A percentile compares a stretch with the other conserved stretches of the same genome.
These are phyloP conservation scores for Datura wrightii DNA, from an alignment of 257 asterid species.

Conservation along the genomic window DNA sequence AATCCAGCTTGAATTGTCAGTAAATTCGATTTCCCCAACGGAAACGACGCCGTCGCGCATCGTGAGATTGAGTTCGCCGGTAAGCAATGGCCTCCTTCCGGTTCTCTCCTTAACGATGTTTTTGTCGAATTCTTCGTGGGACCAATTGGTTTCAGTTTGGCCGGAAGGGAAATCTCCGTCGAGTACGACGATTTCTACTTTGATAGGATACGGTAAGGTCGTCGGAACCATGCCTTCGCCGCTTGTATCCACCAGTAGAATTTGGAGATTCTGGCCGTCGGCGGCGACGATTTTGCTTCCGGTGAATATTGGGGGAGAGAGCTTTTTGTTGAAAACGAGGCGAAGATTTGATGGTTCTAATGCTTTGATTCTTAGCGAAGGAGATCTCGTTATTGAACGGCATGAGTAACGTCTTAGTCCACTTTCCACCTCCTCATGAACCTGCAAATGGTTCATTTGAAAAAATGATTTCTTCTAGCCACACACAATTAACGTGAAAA, in stretches of 20 bases:
- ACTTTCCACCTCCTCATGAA: slow-evolving; percentile 70
- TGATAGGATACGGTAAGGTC: slow-evolving; percentile 44
- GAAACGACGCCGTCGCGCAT: slow-evolving; percentile 57
- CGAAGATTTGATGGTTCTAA: slow-evolving; percentile 38
- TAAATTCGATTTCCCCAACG: slow-evolving; percentile 68
- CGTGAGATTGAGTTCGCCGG: slow-evolving; percentile 52
- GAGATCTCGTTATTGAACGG: slow-evolving; percentile 41
- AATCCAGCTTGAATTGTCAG: slow-evolving; percentile 83
- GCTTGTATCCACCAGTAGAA: slow-evolving; percentile 48
- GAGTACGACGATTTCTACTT: slow-evolving; percentile 61
- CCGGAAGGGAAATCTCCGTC: slow-evolving; percentile 63
- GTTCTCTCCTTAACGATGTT: slow-evolving; percentile 59
- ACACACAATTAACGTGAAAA: no score
- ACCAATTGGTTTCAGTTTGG: slow-evolving; percentile 41
- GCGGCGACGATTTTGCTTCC: slow-evolving; percentile 53
- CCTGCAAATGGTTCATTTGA: slow-evolving; percentile 40
- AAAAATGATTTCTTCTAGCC: neutral
- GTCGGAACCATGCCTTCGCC: slow-evolving; percentile 30
- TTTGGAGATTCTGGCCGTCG: slow-evolving; percentile 52
- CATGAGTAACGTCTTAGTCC: slow-evolving; percentile 47
- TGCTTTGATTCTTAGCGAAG: slow-evolving; percentile 50
- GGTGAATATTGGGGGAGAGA: slow-evolving; percentile 62
- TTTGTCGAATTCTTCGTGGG: slow-evolving; percentile 44
- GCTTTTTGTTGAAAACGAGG: slow-evolving; percentile 46
- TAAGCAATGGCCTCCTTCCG: slow-evolving; percentile 67